Base-by-base conservation (phyloP, 176 grass and related monocot genomes). In the Zizania latifolia region DNA sequence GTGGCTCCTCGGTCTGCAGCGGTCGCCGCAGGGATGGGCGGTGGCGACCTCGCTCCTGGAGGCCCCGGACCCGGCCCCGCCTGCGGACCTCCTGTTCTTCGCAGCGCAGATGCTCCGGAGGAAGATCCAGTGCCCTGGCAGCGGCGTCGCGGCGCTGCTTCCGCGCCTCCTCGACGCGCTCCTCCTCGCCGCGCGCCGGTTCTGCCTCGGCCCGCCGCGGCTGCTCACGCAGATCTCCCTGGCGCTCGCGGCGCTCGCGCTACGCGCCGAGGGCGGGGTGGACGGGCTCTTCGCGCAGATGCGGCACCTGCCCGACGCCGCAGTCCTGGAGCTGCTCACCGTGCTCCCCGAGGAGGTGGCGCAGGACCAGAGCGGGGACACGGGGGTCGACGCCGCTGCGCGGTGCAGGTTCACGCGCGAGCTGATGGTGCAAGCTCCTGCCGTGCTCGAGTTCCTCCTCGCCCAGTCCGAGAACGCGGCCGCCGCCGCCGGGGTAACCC, bases 181-280 rank as follows among this genome's bases (percentile, higher is more conserved):
- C 45, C 86, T 94, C 28, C 34, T 84, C 27, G 84, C 95, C n/a
- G 79, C 86, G 39, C 81, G 88, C 32, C 58, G 91, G 34, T 94
- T 92, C 79, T 88, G 79, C 84, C 60, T 74, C 50, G 86, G 89
- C 16, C 75, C 86, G 19, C 51, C 86, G 48, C 89, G 87, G 95
- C 79, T 99, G 62, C 76, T 99, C 71, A 94, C 84, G 57, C 91
- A 99, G 83, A 92, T 99, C 78, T 99, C 89, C 84, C 86, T 99
- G 27, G 95, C 84, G 21, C 87, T 94, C 22, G 65, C 91, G 9
- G 88, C 89, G 46, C 79, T 99, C 22, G 74, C 92, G 45, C 62
- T 99, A 14, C 79, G 82, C 24, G 80, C 75, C 24, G 86, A 83
- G 29, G 95, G 90, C 50, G 86, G 75, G 24, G 80, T 88, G 23